phyloP scores from a whole-genome alignment of 2,329 filamentous ascomycete species.

The Diplocarpon rosae region DNA sequence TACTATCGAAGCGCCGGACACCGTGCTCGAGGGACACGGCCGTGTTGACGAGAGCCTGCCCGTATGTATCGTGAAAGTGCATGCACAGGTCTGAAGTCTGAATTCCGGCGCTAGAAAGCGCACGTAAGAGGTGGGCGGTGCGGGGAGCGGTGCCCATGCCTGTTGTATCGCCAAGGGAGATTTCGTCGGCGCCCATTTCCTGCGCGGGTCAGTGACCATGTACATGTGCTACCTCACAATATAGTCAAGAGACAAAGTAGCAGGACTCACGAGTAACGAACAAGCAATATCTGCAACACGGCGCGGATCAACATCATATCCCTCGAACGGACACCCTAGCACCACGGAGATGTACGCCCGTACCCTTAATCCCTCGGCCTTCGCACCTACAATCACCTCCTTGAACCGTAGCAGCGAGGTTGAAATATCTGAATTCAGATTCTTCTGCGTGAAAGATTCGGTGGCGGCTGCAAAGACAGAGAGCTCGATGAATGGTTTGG shows the following conservation, averaged over 20 bases:
- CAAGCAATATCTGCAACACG: constrained; percentile 55
- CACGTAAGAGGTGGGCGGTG: constrained; percentile 52
- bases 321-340: constrained; percentile 68
- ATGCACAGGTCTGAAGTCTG: constrained; percentile 61
- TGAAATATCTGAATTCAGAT: constrained; percentile 70
- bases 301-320: constrained; percentile 51
- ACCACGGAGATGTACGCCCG: constrained; percentile 75
- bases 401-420: constrained; percentile 61
- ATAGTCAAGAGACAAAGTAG: no score
- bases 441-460: constrained; percentile 68
- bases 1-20: constrained; percentile 67
- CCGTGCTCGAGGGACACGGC: constrained; percentile 68
- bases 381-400: constrained; percentile 58
- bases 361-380: constrained; percentile 53
- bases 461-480: constrained; percentile 76
- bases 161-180: constrained; percentile 81
- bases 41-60: constrained; percentile 73
- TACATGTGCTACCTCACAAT: no score
- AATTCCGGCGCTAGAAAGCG: constrained; percentile 55
- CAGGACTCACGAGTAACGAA: constrained; percentile 41
- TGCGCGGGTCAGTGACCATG: no score
- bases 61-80: constrained; percentile 86
- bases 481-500: constrained; percentile 47
- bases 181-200: constrained; percentile 74
- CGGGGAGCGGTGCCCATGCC: constrained; percentile 77